A percentile compares a stretch with the other conserved stretches of the same genome.
phyloP scores from a whole-genome alignment of 306 rosid species.

The Styphnolobium japonicum region DNA sequence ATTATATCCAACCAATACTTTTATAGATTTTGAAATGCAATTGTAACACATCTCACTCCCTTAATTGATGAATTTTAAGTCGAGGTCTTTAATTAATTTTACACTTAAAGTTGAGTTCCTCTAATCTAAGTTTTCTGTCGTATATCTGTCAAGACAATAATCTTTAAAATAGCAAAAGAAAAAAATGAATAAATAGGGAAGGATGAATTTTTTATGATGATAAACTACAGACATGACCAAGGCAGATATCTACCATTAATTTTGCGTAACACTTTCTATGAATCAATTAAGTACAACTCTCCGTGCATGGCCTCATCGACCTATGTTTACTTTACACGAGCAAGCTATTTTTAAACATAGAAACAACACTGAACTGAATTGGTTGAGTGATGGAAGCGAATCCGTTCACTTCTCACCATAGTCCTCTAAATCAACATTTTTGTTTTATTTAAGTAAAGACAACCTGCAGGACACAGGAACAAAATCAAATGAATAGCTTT shows the following conservation, averaged over 20 bases:
- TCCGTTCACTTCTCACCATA: neutral
- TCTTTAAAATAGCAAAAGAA: too few relatives aligned
- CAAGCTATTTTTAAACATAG: neutral
- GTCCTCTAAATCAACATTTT: neutral
- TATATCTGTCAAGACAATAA: too few relatives aligned
- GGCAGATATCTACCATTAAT: neutral
- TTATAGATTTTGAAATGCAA: neutral
- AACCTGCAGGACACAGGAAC: slow-evolving; percentile 12
- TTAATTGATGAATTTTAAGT: neutral
- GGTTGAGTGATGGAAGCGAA: neutral
- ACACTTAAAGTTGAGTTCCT: neutral
- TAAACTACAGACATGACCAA: neutral
- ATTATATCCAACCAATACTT: neutral
- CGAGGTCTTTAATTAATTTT: neutral
- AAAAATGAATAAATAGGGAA: neutral
- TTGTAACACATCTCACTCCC: neutral
- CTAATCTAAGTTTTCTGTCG: too few relatives aligned
- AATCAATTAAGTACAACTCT: slow-evolving; percentile 2
- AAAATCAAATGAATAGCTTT: neutral
- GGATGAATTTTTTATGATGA: neutral
- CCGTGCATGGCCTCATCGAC: neutral
- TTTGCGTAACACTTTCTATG: neutral
- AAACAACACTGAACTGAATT: neutral
- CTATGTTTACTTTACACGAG: neutral
- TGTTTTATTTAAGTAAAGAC: neutral